Conservation (phyloP, 495 filamentous ascomycete species). For the Xylaria flabelliformis region DNA sequence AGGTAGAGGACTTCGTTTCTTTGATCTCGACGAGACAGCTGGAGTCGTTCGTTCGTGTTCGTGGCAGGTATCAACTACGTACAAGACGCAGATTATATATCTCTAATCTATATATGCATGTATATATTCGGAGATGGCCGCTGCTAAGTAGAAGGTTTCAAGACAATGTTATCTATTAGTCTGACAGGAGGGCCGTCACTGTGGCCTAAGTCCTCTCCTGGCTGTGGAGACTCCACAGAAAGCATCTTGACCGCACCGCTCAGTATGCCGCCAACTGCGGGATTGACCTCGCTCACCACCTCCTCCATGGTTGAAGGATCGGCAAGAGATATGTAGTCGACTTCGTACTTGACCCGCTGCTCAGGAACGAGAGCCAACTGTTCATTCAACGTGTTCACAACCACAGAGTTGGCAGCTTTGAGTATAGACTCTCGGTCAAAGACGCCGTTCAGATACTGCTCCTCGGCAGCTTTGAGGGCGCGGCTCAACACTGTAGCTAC, state of each 20-base stretch:
- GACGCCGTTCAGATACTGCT: conserved; percentile 64
- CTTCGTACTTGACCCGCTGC: conserved; percentile 73
- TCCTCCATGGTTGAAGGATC: conserved; percentile 84
- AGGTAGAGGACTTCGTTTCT: too few relatives aligned
- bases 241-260: conserved; percentile 92
- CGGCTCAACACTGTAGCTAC: conserved; percentile 74
- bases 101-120: neutral
- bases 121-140: conserved; percentile 16
- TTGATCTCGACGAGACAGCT: neutral
- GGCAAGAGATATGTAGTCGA: conserved; percentile 90
- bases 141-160: conserved; percentile 52
- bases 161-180: conserved; percentile 92
- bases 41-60: neutral
- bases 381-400: conserved; percentile 56
- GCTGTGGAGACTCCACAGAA: conserved; percentile 70
- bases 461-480: conserved; percentile 73
- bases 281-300: conserved; percentile 68
- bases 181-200: conserved; percentile 73
- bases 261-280: conserved; percentile 74
- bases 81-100: neutral
- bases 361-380: conserved; percentile 67
- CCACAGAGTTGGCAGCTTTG: conserved; percentile 64
- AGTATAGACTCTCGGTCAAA: conserved; percentile 68
- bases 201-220: conserved; percentile 75
- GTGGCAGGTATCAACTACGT: neutral